Evolutionary conservation across 768 basidiomycete species (phyloP), one percentile per base, ranked within the genome.

Genomic region (Suillus fuscotomentosus): DNA sequence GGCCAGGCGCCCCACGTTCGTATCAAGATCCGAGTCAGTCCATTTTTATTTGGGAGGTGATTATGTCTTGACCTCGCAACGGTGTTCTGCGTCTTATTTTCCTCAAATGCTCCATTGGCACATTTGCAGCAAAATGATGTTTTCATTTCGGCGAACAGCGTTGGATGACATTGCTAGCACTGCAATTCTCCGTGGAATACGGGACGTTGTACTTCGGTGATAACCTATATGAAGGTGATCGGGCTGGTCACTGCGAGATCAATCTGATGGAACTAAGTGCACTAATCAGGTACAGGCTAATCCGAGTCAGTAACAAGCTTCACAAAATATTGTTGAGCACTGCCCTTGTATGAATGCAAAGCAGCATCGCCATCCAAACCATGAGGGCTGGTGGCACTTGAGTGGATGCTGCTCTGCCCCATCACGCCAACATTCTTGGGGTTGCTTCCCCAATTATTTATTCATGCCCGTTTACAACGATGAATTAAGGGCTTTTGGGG

Each of bases 391-490:
- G 31, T 11, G 10, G 17, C 31, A 20, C 10, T 31, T 17, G 13
- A 5, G 17, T 54, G 20, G 20, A n/a, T 20, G 51, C 5, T 53
- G 51, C 51, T 53, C 17, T 31, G 10, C 27, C 34, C 13, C 24
- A 36, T 48, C 10, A 13, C n/a, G 15, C 60, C 34, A 34, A 54
- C 31, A 38, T 53, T 51, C 24, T 61, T 36, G 31, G 45, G 60
- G 10, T 20, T 8, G 3, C 51, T 54, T 43, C 66, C 66, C 51
- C 63, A 45, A 10, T 63, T 34, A 63, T 72, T 17, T 67, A 50
- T 8, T n/a, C 42, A 48, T 75, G 70, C 66, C 72, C 4, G 67
- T 68, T 5, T 70, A 68, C n/a, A 61, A 61, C 15, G 72, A 72
- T 3, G 55, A 70, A 17, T 48, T 60, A 65, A 62, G 2, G 72